Conservation (phyloP, 768 basidiomycete species). For the Serpula lacrymans region DNA sequence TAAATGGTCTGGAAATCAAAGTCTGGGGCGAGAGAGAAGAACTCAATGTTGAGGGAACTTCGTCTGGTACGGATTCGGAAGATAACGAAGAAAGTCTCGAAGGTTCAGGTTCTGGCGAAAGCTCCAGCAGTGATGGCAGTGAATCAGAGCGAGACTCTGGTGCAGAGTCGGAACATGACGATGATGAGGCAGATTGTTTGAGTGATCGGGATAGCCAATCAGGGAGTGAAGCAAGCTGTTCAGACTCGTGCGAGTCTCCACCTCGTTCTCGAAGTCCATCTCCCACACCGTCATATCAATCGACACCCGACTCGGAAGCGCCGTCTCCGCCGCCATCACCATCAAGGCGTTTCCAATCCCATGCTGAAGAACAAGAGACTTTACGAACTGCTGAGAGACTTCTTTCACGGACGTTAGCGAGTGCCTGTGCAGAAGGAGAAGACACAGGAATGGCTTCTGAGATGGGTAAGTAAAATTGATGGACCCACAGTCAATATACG, state of each 20-base stretch:
- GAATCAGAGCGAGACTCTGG: slow-evolving; percentile 4
- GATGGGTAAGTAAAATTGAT: slow-evolving; percentile 29
- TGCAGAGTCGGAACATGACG: slow-evolving; percentile 5
- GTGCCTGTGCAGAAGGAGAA: slow-evolving; percentile 40
- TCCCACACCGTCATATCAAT: slow-evolving; percentile 25
- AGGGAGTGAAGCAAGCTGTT: slow-evolving; percentile 10
- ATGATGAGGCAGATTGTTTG: slow-evolving; percentile 8
- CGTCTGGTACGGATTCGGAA: slow-evolving; percentile 17
- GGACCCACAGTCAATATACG: too few relatives aligned
- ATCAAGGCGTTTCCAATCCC: neutral
- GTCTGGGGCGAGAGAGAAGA: slow-evolving; percentile 23
- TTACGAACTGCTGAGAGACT: slow-evolving; percentile 36
- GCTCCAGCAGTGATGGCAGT: slow-evolving; percentile 1
- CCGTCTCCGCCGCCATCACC: neutral
- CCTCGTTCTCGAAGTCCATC: slow-evolving; percentile 25
- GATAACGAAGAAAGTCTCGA: slow-evolving; percentile 21
- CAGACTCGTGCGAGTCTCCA: slow-evolving; percentile 4
- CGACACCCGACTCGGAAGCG: too few relatives aligned
- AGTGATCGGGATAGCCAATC: slow-evolving; percentile 10
- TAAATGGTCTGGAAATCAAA: slow-evolving; percentile 60
- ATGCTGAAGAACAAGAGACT: slow-evolving; percentile 31
- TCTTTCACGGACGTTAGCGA: slow-evolving; percentile 42
- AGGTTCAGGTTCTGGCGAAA: neutral
- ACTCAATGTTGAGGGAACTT: slow-evolving; percentile 3
- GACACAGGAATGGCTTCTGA: slow-evolving; percentile 37